Conservation (phyloP, 2,329 filamentous ascomycete genomes). For the Chrysoporthe puriensis region DNA sequence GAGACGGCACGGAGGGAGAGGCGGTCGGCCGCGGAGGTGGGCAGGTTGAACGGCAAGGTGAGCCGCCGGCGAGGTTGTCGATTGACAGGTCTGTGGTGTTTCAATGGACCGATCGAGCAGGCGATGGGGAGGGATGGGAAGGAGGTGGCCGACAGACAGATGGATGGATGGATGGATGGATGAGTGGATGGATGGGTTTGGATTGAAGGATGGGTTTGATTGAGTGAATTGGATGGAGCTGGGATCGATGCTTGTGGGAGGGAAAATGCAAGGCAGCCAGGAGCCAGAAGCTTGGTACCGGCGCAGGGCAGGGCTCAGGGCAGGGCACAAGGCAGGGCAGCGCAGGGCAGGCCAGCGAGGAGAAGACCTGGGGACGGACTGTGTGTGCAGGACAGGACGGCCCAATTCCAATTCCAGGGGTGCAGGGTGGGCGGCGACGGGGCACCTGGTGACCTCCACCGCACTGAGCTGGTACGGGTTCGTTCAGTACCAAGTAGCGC, state of each 20-base stretch:
- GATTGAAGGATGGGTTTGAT: conserved; percentile 24
- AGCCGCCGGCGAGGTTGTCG: conserved; percentile 2
- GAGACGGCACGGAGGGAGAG: conserved; percentile 1
- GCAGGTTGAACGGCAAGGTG: conserved; percentile 5
- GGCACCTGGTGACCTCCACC: conserved; percentile 9
- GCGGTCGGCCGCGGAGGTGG: conserved; percentile 9
- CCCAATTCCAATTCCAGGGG: conserved; percentile 25
- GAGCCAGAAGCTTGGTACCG: conserved; percentile 11
- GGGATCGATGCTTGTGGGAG: conserved; percentile 25
- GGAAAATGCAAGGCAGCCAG: conserved; percentile 22
- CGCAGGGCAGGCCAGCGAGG: neutral
- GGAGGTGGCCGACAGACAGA: conserved; percentile 18
- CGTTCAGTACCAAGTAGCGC: no score
- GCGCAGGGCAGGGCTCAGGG: conserved; percentile 13
- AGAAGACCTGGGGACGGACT: conserved; percentile 1
- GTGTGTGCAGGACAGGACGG: neutral
- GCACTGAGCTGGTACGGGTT: neutral
- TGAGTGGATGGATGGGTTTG: conserved; percentile 20
- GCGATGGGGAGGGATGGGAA: conserved; percentile 20
- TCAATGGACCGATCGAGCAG: conserved; percentile 10
- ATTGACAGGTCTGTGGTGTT: conserved; percentile 12
- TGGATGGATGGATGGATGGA: conserved; percentile 18
- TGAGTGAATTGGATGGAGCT: conserved; percentile 22
- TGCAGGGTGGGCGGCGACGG: conserved; percentile 5
- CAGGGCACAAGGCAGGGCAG: conserved; percentile 9